Base-by-base conservation (phyloP, 2,329 filamentous ascomycete genomes). In the Chaetomiaceae sp. region DNA sequence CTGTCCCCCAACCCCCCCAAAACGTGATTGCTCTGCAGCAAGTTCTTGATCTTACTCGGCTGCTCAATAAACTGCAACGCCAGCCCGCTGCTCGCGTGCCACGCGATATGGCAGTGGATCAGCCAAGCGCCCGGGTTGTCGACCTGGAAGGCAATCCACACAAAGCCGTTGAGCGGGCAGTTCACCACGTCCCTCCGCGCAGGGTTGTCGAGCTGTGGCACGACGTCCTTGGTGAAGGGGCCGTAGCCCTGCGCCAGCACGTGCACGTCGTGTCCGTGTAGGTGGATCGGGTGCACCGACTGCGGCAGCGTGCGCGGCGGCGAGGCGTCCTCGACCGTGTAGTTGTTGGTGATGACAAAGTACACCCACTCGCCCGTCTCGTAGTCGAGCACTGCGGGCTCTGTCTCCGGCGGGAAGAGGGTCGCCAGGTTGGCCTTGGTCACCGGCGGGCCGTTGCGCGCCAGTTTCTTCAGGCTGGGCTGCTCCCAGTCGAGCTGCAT, bases 111-210 rank as follows among this genome's bases (percentile, higher is more conserved):
- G 38, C 53, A 55, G 45, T 57, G 55, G 33, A 57, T 23, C 31
- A 55, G 31, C 55, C 55, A 57, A 8, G 48, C 45, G 3, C 55
- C 55, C 6, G 55, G 55, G 27, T 57, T 58, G 34, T 57, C 49
- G 1, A 50, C 45, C 42, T 53, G 49, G 41, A 55, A 58, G 5
- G 50, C 56, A 8, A 58, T 19, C 19, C 51, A 45, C 40, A 57
- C 10, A 19, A 40, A 58, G 4, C 55, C 53, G 3, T n/a, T 45
- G 2, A 38, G 37, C 4, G 56, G 52, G 12, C 57, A 25, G 16
- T 55, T 44, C 12, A 53, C 55, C 7, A 53, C 48, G 31, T 58
- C 56, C 3, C 56, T 33, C 12, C 56, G 21, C 16, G 51, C 46
- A 1, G 54, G 54, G 31, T 56, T 56, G 19, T 46, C 33, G 17